Percentiles rank a stretch among this genome's conserved stretches.
These are phyloP conservation scores for Strombidium stylifer DNA, from an alignment of 73 alveolate species.

Conservation along the genomic window DNA sequence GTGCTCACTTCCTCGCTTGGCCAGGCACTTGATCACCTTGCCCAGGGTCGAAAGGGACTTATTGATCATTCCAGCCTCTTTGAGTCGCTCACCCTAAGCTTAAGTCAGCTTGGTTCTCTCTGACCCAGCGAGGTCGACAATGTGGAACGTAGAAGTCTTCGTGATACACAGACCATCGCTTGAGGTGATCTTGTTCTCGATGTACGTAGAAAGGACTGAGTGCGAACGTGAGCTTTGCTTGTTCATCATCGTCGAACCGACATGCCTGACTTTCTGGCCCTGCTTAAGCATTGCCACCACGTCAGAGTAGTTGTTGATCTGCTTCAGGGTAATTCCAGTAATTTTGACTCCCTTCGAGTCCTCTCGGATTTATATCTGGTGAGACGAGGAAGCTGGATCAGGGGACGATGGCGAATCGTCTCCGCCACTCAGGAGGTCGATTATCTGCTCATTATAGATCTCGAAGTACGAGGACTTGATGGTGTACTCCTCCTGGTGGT, in stretches of 20 bases:
- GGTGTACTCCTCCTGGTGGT: constrained; percentile 23
- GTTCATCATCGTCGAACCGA: constrained; percentile 88
- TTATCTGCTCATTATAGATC: constrained; percentile 73
- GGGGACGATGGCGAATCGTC: too few relatives aligned
- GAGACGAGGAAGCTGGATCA: too few relatives aligned
- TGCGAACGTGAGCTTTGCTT: constrained; percentile 90
- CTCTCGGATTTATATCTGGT: too few relatives aligned
- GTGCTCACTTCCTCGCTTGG: constrained; percentile 33
- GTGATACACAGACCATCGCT: constrained; percentile 44
- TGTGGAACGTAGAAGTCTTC: constrained; percentile 80
- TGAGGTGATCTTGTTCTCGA: constrained; percentile 48
- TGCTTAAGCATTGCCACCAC: constrained; percentile 60
- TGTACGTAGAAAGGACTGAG: constrained; percentile 76
- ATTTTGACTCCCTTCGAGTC: too few relatives aligned
- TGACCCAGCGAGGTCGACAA: constrained; percentile 98
- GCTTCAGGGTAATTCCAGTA: too few relatives aligned
- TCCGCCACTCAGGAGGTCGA: constrained; percentile 60
- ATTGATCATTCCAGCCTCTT: constrained; percentile 96
- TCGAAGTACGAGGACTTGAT: constrained; percentile 71
- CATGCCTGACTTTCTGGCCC: constrained; percentile 80
- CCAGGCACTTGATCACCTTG: constrained; percentile 78
- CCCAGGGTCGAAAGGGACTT: constrained; percentile 93
- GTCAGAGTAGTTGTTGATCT: too few relatives aligned
- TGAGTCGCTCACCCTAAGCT: constrained; percentile 85
- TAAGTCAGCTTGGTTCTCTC: constrained; percentile 90